Evolutionary conservation across 768 basidiomycete species (phyloP).

Genomic region (Piloderma croceum): DNA sequence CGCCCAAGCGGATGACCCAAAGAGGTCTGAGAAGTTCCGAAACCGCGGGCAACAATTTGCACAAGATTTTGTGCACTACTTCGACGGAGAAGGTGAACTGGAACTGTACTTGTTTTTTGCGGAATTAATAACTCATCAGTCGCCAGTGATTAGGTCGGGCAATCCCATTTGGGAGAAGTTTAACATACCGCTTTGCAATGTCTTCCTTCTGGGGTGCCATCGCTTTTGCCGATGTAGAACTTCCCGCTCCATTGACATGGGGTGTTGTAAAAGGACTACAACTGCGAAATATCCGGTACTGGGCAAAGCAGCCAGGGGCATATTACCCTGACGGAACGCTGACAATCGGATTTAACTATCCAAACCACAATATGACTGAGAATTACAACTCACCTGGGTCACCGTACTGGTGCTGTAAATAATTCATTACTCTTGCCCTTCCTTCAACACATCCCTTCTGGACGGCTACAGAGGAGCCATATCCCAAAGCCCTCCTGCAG

Average conservation of each 20-base stretch:
- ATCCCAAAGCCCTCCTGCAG: conserved; percentile 43
- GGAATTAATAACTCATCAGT: no score
- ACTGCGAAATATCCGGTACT: conserved; percentile 67
- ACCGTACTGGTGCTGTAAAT: conserved; percentile 80
- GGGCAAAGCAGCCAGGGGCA: conserved; percentile 59
- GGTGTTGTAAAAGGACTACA: conserved; percentile 70
- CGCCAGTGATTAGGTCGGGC: conserved; percentile 71
- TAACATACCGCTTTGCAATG: conserved; percentile 80
- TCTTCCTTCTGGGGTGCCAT: conserved; percentile 74
- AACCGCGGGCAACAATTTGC: conserved; percentile 60
- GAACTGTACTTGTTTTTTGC: no score
- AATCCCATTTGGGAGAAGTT: conserved; percentile 69
- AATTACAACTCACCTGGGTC: conserved; percentile 78
- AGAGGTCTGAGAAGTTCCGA: conserved; percentile 58
- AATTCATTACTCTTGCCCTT: conserved; percentile 61
- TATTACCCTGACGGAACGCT: conserved; percentile 61
- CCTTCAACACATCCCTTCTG: conserved; percentile 70
- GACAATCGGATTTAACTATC: conserved; percentile 66
- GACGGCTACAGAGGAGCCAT: conserved; percentile 59
- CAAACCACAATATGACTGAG: conserved; percentile 70
- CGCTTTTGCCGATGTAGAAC: conserved; percentile 64
- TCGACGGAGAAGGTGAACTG: conserved; percentile 64
- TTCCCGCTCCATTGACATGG: conserved; percentile 67
- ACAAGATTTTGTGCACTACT: conserved; percentile 69
- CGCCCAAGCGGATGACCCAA: conserved; percentile 54